phyloP scores from a whole-genome alignment of 257 asterid genomes.

The Solanum gracilifrons region DNA sequence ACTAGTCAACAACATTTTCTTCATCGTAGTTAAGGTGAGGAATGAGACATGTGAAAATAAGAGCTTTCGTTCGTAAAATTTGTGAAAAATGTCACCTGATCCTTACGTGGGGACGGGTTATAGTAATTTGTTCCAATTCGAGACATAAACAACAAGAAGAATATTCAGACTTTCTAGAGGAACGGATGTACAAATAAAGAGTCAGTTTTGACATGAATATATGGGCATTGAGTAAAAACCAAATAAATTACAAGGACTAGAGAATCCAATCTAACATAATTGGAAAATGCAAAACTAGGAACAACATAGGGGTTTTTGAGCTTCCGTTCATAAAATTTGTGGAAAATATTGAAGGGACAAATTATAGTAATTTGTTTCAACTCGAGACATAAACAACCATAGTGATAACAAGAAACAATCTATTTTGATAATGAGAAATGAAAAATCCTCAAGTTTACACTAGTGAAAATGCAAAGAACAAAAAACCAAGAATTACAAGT shows the following conservation, averaged over 20 bases:
- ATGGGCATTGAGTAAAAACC: background rate
- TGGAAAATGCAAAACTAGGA: constrained; percentile 4
- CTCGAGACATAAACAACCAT: background rate
- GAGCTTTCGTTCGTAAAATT: background rate
- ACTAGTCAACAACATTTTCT: background rate
- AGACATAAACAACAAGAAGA: background rate
- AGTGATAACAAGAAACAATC: background rate
- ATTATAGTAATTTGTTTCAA: background rate
- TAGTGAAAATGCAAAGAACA: background rate
- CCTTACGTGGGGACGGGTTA: background rate
- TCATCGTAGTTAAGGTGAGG: background rate
- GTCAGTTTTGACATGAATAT: background rate
- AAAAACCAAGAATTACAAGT: background rate
- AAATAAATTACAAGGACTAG: background rate
- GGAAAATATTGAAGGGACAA: background rate
- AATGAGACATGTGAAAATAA: background rate
- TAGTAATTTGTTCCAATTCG: background rate
- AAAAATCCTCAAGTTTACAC: background rate
- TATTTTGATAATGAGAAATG: background rate
- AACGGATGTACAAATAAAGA: background rate
- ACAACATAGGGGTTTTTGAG: background rate
- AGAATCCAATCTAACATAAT: background rate
- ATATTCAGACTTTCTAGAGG: too few species aligned
- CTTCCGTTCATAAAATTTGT: background rate
- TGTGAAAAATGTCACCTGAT: background rate